A percentile compares a stretch with the other conserved stretches of the same genome.
Evolutionary conservation across 2,329 filamentous ascomycete genomes (phyloP).

Genomic region (Beauveria varroae): DNA sequence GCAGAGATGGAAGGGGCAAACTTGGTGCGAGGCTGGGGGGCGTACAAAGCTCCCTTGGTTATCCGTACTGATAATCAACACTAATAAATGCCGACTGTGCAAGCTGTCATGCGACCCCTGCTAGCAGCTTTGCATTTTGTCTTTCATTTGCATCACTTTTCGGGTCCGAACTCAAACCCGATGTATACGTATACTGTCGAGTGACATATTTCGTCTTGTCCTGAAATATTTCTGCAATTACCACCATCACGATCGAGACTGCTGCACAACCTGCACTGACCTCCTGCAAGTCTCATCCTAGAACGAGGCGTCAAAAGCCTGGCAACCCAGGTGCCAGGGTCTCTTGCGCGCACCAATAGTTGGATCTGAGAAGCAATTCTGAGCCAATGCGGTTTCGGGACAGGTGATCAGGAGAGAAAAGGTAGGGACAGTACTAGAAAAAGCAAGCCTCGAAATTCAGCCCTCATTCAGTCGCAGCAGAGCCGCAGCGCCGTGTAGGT

Average conservation of each 20-base stretch:
- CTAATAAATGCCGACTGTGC: not conserved
- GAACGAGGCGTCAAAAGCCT: not conserved
- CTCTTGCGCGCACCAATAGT: not conserved
- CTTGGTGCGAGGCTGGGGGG: not conserved
- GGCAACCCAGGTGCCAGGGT: not conserved
- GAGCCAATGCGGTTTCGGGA: too few relatives aligned
- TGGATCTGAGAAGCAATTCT: too few relatives aligned
- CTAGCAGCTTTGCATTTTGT: not conserved
- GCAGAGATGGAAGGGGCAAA: not conserved
- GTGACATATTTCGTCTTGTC: not conserved
- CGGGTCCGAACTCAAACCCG: not conserved
- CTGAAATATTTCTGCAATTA: constrained; percentile 5
- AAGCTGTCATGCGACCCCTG: not conserved
- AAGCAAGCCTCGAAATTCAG: not conserved
- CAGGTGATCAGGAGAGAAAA: too few relatives aligned
- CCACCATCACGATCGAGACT: not conserved
- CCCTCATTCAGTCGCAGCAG: not conserved
- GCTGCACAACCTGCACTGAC: not conserved
- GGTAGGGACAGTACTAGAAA: not conserved
- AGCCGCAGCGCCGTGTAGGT: constrained; percentile 4
- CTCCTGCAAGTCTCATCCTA: constrained; percentile 9
- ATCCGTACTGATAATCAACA: too few relatives aligned
- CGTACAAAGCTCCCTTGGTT: not conserved
- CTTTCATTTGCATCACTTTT: not conserved
- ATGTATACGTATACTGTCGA: not conserved